A percentile compares a stretch with the other conserved stretches of the same genome.
These are phyloP conservation scores for Candida neerlandica DNA, from an alignment of 1,139 yeast genomes.

Conservation along the genomic window DNA sequence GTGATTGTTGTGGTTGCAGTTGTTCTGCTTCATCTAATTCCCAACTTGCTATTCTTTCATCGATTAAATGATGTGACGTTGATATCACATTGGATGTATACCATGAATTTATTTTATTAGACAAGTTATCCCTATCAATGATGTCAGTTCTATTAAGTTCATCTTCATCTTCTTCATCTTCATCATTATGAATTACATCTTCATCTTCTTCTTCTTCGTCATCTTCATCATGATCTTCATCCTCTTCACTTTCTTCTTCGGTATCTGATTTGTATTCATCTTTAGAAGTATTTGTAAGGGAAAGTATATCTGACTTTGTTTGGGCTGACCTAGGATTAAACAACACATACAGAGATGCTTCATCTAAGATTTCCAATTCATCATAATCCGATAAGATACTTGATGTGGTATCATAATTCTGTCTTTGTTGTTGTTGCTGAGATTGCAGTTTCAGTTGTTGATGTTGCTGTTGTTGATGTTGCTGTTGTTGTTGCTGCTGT, in stretches of 20 bases:
- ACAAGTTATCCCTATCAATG: constrained; percentile 14
- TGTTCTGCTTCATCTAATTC: constrained; percentile 37
- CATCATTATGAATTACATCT: constrained; percentile 14
- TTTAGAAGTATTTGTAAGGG: constrained; percentile 36
- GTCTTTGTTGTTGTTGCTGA: constrained; percentile 13
- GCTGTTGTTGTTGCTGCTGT: constrained; percentile 2
- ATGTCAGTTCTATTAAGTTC: constrained; percentile 6
- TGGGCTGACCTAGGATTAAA: constrained; percentile 34
- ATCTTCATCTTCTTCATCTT: constrained; percentile 1
- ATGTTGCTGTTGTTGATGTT: background rate
- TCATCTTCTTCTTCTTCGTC: constrained; percentile 20
- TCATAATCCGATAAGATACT: constrained; percentile 23
- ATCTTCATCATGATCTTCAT: constrained; percentile 13
- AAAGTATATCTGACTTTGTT: constrained; percentile 40
- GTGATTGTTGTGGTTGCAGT: background rate
- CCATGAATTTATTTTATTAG: constrained; percentile 30
- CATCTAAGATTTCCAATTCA: constrained; percentile 19
- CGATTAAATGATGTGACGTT: constrained; percentile 21
- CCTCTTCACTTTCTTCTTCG: constrained; percentile 17
- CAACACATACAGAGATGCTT: constrained; percentile 46
- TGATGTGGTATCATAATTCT: constrained; percentile 17
- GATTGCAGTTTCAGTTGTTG: too few species aligned
- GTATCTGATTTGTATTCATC: constrained; percentile 10
- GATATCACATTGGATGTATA: constrained; percentile 17
- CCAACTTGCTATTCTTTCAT: constrained; percentile 51